phyloP scores from a whole-genome alignment of 345 rosid species.

The Cardamine chenopodiifolia region DNA sequence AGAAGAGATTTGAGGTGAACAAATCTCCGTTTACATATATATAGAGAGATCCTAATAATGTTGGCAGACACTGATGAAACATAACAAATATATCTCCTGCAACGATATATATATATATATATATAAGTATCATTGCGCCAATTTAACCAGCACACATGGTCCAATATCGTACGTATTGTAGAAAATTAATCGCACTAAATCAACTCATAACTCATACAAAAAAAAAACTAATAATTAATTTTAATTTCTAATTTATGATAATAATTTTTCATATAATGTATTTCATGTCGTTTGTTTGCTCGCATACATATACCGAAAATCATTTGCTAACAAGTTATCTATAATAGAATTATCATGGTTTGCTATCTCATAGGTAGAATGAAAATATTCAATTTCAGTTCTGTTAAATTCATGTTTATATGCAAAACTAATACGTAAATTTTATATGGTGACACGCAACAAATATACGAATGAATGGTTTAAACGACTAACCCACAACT shows the following conservation, averaged over 20 bases:
- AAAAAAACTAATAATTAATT: too few relatives aligned
- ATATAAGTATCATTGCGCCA: too few relatives aligned
- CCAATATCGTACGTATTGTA: too few relatives aligned
- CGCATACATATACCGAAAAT: neutral
- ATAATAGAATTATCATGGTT: neutral
- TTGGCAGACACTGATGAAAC: too few relatives aligned
- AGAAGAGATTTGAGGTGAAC: neutral
- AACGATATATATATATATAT: too few relatives aligned
- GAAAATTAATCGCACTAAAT: too few relatives aligned
- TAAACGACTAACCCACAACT: neutral
- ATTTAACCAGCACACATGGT: too few relatives aligned
- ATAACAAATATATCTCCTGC: too few relatives aligned
- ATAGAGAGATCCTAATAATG: too few relatives aligned
- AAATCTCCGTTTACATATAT: neutral
- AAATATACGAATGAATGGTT: neutral
- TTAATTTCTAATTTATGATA: too few relatives aligned
- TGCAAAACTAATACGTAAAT: neutral
- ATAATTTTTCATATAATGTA: too few relatives aligned
- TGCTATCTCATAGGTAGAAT: neutral
- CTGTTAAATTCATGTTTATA: neutral
- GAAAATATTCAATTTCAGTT: neutral
- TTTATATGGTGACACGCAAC: neutral
- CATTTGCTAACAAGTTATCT: neutral
- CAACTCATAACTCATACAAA: too few relatives aligned
- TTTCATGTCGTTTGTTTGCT: neutral